These are phyloP conservation scores for Apiotrichum porosum DNA, from an alignment of 1,284 basidiomycete species.

Conservation along the genomic window DNA sequence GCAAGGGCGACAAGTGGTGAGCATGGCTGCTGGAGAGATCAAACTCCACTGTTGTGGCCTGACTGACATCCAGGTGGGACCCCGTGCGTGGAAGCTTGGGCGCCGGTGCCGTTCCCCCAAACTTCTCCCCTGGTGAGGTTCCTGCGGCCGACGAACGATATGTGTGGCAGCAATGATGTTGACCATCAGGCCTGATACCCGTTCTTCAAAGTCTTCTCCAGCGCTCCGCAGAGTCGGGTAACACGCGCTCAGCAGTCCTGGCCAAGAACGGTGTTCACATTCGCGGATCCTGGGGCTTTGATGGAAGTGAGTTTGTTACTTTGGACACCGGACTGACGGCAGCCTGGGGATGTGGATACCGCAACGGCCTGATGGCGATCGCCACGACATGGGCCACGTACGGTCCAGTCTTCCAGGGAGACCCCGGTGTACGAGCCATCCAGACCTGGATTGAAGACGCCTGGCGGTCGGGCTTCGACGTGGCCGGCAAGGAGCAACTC, in stretches of 20 bases:
- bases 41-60: too few species aligned
- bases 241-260: constrained; percentile 60
- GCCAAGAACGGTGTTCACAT: constrained; percentile 64
- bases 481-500: constrained; percentile 61
- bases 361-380: constrained; percentile 79
- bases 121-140: constrained; percentile 63
- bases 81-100: constrained; percentile 19
- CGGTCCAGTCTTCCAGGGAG: constrained; percentile 29
- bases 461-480: constrained; percentile 70
- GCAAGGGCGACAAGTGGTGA: constrained; percentile 38
- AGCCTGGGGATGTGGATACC: constrained; percentile 56
- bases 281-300: constrained; percentile 57
- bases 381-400: constrained; percentile 54
- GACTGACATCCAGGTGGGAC: constrained; percentile 41
- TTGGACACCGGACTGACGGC: neutral
- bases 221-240: constrained; percentile 54
- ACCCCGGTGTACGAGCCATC: constrained; percentile 65
- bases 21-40: too few species aligned
- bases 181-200: constrained; percentile 61
- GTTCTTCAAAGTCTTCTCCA: constrained; percentile 59
- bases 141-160: neutral
- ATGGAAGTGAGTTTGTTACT: constrained; percentile 61
- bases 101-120: constrained; percentile 52
- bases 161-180: too few species aligned
- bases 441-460: constrained; percentile 74